phyloP scores from a whole-genome alignment of 257 asterid genomes.

The Solanum appendiculatum region DNA sequence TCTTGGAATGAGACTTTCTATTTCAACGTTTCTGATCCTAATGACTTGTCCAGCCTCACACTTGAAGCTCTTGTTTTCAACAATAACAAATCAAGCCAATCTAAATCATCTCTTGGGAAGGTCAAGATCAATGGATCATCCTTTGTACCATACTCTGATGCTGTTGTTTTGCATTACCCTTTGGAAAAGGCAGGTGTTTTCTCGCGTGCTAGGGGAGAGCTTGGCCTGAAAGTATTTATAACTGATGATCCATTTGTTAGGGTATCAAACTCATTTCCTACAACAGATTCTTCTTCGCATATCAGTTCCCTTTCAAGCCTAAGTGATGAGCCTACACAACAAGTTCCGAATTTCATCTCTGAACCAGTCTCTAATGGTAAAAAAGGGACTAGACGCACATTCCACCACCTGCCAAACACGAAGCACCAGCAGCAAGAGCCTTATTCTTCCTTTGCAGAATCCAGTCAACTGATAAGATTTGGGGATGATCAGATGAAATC shows the following conservation, averaged over 20 bases:
- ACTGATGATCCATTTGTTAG: conserved; percentile 54
- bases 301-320: conserved; percentile 22
- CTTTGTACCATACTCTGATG: conserved; percentile 60
- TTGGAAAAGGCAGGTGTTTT: conserved; percentile 57
- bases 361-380: conserved; percentile 15
- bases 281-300: conserved; percentile 28
- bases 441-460: conserved; percentile 6
- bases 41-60: conserved; percentile 34
- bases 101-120: conserved; percentile 72
- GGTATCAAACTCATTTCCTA: conserved; percentile 36
- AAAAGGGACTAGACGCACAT: conserved; percentile 32
- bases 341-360: conserved; percentile 10
- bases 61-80: conserved; percentile 71
- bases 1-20: conserved; percentile 73
- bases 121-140: conserved; percentile 51
- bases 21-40: conserved; percentile 55
- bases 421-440: conserved; percentile 25
- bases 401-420: conserved; percentile 40
- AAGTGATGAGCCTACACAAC: conserved; percentile 13
- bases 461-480: conserved; percentile 20
- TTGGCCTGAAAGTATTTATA: conserved; percentile 59
- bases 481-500: conserved; percentile 47
- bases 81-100: conserved; percentile 21
- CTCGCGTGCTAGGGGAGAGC: conserved; percentile 72
- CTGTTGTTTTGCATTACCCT: conserved; percentile 69